These are phyloP conservation scores for Phialophora chinensis DNA, from an alignment of 2,329 filamentous ascomycete genomes.

Conservation along the genomic window DNA sequence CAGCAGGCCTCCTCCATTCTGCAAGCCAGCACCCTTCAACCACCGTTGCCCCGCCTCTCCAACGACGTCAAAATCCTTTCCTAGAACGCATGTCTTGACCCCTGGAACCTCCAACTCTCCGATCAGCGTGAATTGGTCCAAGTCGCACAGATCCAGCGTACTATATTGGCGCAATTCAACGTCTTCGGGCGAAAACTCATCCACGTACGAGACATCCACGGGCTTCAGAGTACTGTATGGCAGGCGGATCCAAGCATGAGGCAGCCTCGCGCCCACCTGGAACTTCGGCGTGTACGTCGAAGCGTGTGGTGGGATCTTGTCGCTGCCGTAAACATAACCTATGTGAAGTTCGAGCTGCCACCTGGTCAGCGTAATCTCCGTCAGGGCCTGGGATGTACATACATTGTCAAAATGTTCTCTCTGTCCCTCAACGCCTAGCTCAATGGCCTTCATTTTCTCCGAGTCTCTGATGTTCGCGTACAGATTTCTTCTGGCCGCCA, in stretches of 20 bases:
- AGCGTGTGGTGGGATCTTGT: constrained; percentile 45
- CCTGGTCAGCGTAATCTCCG: constrained; percentile 5
- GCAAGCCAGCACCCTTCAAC: constrained; percentile 37
- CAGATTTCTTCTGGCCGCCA: constrained; percentile 21
- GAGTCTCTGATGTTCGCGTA: constrained; percentile 25
- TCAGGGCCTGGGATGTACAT: not conserved
- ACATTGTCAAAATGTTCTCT: constrained; percentile 35
- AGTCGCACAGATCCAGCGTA: constrained; percentile 47
- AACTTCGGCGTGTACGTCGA: constrained; percentile 49
- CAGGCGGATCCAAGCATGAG: constrained; percentile 49
- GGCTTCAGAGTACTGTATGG: constrained; percentile 28
- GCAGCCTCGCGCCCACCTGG: constrained; percentile 48
- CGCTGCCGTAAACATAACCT: constrained; percentile 52
- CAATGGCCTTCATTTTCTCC: constrained; percentile 43
- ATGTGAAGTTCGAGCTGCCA: constrained; percentile 51
- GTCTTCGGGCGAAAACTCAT: constrained; percentile 42
- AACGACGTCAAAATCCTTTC: constrained; percentile 41
- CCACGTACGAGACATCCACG: constrained; percentile 47
- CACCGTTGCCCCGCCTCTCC: constrained; percentile 37
- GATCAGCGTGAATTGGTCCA: constrained; percentile 45
- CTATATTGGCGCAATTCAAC: constrained; percentile 43
- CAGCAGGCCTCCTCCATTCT: constrained; percentile 41
- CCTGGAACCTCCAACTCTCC: constrained; percentile 27
- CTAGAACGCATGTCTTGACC: constrained; percentile 30
- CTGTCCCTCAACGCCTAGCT: constrained; percentile 36